Evolutionary conservation across 164 flowering plant genomes (phyloP), one percentile per base, ranked within the genome.

Genomic region (Magnolia kwangsiensis): DNA sequence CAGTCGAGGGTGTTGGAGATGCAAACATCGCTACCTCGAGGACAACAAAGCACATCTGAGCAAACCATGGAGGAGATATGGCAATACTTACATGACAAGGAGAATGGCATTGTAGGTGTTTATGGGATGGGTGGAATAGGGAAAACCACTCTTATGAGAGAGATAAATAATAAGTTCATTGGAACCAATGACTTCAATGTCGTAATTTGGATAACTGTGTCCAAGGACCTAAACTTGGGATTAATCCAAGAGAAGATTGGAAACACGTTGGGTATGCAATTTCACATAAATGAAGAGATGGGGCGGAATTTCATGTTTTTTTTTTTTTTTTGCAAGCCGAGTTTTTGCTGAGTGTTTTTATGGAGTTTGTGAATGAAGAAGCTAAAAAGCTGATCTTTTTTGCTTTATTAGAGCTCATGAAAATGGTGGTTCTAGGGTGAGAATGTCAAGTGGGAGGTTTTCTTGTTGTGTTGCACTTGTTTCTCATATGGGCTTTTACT

Each of bases 111-210:
- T 11, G 7, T 61, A 1, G 66, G 67, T 14, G 50, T 73, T 59
- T 73, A 27, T 61, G 78, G 67, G 8, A 58, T 69, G 78, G 78
- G 66, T 67, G 78, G 78, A 13, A 59, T 59, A 5, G 78, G 78
- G 16, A 69, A 76, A 31, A 69, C 72, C 16, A 69, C 78, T 16
- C 5, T 51, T 4, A 27, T 76, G 7, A 69, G 19, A 37, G 29
- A 27, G n/a, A 16, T 69, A 8, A 69, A 76, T 31, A 69, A 76
- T 29, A 7, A 8, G 51, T 55, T 69, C 10, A 51, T 16, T 0
- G 21, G 23, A 1, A 1, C n/a, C 10, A 19, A 64, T 14, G 16
- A 13, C 18, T 76, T 76, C 31, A 55, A 58, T 19, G 61, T 67
- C 11, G 63, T 69, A 2, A 69, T 76, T 51, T 76, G 78, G 45